Base-by-base conservation (phyloP, 2,329 filamentous ascomycete genomes). In the Aspergillus niger region DNA sequence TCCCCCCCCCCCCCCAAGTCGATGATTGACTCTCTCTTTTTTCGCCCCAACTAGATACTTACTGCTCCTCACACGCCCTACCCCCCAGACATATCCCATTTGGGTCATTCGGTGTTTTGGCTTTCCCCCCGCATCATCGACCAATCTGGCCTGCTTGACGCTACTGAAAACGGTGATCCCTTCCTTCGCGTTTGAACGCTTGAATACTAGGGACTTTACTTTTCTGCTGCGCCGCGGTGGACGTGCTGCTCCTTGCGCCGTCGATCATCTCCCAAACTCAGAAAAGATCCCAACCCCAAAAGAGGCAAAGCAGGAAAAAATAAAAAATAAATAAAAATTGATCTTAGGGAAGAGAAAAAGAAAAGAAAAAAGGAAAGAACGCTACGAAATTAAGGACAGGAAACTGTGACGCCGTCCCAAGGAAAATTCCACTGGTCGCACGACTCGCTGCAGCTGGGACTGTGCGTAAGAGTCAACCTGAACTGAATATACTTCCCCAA, bases 241-340 rank as follows among this genome's bases (percentile, higher is more conserved):
- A 50, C 47, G 47, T 50, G 47, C 47, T 51, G 50, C 59, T 64
- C 67, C 67, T 68, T 68, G 63, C 66, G 58, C 61, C 63, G 66
- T 64, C 64, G 67, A 69, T 69, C 67, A 63, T 63, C 67, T 28
- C 44, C 62, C 62, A 49, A 65, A 64, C 55, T 56, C 50, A 61
- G 60, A 59, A 65, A 65, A 52, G 51, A 51, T 55, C 32, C 22
- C 56, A 61, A 56, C 32, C 52, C 38, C 20, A 55, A 50, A 39
- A 28, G 20, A 38, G 49, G 50, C 47, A 60, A 64, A 59, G 41
- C 41, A 22, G 58, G 43, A 47, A 52, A 50, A n/a, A 55, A 55
- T 47, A 51, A 57, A 48, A 54, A 28, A 32, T 26, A 55, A 48
- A 57, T 55, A 59, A n/a, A 15, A 22, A 20, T 44, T 6, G 32